Conservation (phyloP, 192 early-diverging fungal genomes). For the Mortierella antarctica region DNA sequence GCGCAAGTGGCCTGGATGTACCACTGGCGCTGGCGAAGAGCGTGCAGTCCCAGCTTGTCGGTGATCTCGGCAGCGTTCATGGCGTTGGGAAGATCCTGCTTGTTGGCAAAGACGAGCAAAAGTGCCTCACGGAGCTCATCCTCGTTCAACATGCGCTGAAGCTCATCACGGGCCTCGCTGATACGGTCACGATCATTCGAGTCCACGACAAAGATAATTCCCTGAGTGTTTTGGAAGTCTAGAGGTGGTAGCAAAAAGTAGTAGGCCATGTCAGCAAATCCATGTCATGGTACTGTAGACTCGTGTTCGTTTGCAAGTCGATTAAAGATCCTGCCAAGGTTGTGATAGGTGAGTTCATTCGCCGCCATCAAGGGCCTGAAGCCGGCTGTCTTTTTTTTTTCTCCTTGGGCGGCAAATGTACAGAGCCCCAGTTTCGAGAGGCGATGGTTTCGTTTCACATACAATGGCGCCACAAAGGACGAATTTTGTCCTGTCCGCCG, state of each 20-base stretch:
- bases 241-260: background rate
- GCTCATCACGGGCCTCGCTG: conserved; percentile 92
- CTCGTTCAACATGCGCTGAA: conserved; percentile 95
- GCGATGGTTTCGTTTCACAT: conserved; percentile 48
- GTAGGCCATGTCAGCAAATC: too few relatives aligned
- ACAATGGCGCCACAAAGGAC: conserved; percentile 98
- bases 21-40: conserved; percentile 87
- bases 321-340: too few relatives aligned
- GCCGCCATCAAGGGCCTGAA: background rate
- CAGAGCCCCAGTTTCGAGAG: background rate
- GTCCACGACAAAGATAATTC: conserved; percentile 98
- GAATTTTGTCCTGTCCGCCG: conserved; percentile 98
- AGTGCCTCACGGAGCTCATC: conserved; percentile 93
- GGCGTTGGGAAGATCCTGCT: conserved; percentile 98
- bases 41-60: conserved; percentile 91
- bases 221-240: conserved; percentile 98
- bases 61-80: conserved; percentile 95
- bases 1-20: conserved; percentile 96
- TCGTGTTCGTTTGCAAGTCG: too few relatives aligned
- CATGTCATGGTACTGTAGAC: too few relatives aligned
- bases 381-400: background rate
- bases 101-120: conserved; percentile 97
- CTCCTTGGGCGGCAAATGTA: background rate
- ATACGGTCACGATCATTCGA: conserved; percentile 97
- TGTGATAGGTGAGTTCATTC: too few relatives aligned